phyloP scores from a whole-genome alignment of 768 basidiomycete genomes.

The Lactarius akahatsu region DNA sequence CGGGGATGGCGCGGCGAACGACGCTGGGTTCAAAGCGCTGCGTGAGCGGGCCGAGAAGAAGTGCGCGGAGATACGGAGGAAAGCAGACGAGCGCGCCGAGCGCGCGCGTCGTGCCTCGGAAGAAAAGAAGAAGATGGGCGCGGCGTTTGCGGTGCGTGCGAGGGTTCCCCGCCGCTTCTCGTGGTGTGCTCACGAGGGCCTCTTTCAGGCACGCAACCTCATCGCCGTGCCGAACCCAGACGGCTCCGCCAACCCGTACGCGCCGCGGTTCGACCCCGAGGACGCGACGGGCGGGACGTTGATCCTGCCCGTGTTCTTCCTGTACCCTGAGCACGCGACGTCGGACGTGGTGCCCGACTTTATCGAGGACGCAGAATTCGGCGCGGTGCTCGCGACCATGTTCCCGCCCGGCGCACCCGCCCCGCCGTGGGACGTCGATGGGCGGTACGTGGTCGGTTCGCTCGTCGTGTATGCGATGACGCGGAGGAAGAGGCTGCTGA shows the following conservation, averaged over 20 bases:
- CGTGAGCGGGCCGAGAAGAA: conserved; percentile 48
- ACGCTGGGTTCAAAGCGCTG: conserved; percentile 51
- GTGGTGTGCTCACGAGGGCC: conserved; percentile 1
- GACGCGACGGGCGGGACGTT: conserved; percentile 60
- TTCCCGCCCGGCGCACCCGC: conserved; percentile 67
- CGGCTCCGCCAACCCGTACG: conserved; percentile 52
- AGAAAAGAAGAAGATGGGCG: conserved; percentile 50
- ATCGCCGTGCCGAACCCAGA: conserved; percentile 54
- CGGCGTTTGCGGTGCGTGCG: conserved; percentile 62
- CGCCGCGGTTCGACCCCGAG: conserved; percentile 65
- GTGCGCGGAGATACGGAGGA: conserved; percentile 52
- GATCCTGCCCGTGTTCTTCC: conserved; percentile 85
- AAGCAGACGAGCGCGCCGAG: conserved; percentile 50
- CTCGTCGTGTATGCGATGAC: conserved; percentile 87
- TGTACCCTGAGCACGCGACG: conserved; percentile 87
- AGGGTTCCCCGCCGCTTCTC: conserved; percentile 6
- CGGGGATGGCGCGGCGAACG: conserved; percentile 55
- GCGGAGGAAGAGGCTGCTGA: conserved; percentile 69
- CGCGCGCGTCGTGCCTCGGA: conserved; percentile 51
- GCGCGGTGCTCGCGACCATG: conserved; percentile 73
- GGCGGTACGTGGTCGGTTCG: conserved; percentile 61
- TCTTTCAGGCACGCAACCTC: conserved; percentile 68
- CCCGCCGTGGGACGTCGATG: conserved; percentile 75
- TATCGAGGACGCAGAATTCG: conserved; percentile 80
- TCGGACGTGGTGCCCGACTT: conserved; percentile 89